Evolutionary conservation across 2,329 filamentous ascomycete genomes (phyloP).

Genomic region (Alternaria sp.): DNA sequence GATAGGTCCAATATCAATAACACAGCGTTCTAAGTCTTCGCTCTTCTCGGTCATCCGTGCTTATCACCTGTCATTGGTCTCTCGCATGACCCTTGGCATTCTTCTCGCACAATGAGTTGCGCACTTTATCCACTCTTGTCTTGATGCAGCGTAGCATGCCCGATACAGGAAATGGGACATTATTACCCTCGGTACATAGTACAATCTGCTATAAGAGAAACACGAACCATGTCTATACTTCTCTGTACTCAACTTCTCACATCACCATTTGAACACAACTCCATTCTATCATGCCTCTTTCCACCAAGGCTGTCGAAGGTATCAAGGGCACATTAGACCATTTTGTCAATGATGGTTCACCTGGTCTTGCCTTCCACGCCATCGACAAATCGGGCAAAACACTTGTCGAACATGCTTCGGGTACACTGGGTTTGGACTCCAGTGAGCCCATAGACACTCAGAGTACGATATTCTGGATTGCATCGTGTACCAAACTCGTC

Average conservation of each 20-base stretch:
- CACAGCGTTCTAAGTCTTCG: not conserved
- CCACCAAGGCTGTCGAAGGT: conserved; percentile 35
- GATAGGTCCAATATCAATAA: not conserved
- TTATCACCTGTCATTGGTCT: conserved; percentile 1
- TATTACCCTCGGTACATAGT: conserved; percentile 3
- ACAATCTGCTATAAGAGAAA: not conserved
- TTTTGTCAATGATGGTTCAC: conserved; percentile 46
- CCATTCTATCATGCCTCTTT: conserved; percentile 40
- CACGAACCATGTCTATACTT: not conserved
- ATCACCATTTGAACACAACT: not conserved
- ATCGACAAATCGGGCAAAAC: conserved; percentile 56
- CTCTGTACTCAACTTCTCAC: not conserved
- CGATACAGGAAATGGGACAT: not conserved
- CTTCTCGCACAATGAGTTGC: not conserved
- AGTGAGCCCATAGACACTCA: conserved; percentile 67
- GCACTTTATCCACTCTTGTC: not conserved
- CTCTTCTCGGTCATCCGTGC: not conserved
- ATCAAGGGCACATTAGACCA: conserved; percentile 51
- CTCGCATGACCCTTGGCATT: not conserved
- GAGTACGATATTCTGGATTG: conserved; percentile 65
- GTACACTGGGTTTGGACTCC: conserved; percentile 51
- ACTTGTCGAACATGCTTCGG: conserved; percentile 54
- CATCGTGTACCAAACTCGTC: conserved; percentile 59
- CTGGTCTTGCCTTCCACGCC: conserved; percentile 57
- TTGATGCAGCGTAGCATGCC: not conserved